Base-by-base conservation (phyloP, 768 basidiomycete genomes). In the Chalciporus sphaerocephalus region DNA sequence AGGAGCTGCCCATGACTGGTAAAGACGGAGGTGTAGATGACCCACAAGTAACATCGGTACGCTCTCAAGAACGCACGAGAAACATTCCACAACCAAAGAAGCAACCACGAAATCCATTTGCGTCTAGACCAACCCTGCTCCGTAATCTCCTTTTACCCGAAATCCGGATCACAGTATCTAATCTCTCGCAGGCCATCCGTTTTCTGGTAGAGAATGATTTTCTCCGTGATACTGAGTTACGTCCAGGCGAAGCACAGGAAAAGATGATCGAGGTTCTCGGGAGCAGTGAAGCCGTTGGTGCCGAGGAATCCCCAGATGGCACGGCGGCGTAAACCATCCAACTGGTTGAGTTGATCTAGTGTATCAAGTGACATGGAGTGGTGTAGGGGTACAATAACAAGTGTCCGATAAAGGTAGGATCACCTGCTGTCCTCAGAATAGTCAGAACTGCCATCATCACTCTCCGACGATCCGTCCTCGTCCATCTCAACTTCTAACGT, bases 171-270 rank as follows among this genome's bases (percentile, higher is more conserved):
- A 94, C 93, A 0, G 76, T 93, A 4, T 94, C 92, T 2, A 93
- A 93, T 64, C 74, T 97, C 5, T 92, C 92, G 0, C 94, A 97
- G 63, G 91, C 89, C 5, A 89, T 96, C 52, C 81, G 78, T 23
- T 97, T 96, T 65, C 65, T 95, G 15, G 92, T 90, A 1, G 87
- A 88, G 50, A 96, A 97, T 52, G 83, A 92, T 58, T 92, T 94
- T 66, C 68, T 97, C 27, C 70, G 74, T 36, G 78, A 78, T 23
- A 90, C 95, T 2, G 94, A 96, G 64, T 64, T 86, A 21, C 77
- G 73, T 36, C 85, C 88, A 13, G 94, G 94, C 0, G 80, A 92
- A 62, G 85, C 85, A 4, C 70, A 78, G 36, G 68, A 76, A 32
- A 74, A 72, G 49, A 71, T 74, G 62, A 88, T 92, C 16, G 70